A percentile compares a stretch with the other conserved stretches of the same genome.
Conservation (phyloP, 192 early-diverging fungal species). For the Entomortierella chlamydospora region DNA sequence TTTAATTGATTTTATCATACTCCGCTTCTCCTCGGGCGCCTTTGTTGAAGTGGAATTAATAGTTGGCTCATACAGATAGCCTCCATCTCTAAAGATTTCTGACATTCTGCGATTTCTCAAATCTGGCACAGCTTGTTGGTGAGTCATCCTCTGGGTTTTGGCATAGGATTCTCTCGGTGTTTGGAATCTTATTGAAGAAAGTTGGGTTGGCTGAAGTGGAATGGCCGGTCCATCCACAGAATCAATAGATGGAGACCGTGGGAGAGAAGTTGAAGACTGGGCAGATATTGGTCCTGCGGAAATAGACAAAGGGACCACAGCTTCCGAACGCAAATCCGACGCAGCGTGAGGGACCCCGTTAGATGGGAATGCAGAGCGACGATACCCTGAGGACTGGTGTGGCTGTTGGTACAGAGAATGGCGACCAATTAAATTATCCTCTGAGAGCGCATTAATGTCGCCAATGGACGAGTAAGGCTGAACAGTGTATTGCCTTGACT, state of each 20-base stretch:
- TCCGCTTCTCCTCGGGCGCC: constrained; percentile 9
- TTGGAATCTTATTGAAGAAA: constrained; percentile 22
- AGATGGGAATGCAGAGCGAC: constrained; percentile 20
- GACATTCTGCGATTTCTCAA: constrained; percentile 39
- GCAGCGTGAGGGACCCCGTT: not conserved
- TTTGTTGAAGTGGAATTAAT: not conserved
- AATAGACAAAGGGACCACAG: constrained; percentile 13
- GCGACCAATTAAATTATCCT: constrained; percentile 1
- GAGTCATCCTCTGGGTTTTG: constrained; percentile 35
- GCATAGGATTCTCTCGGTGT: constrained; percentile 35
- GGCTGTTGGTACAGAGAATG: constrained; percentile 17
- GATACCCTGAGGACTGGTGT: constrained; percentile 8
- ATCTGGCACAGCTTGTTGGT: constrained; percentile 29
- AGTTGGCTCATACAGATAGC: constrained; percentile 34
- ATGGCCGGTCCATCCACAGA: constrained; percentile 27
- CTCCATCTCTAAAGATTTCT: constrained; percentile 47
- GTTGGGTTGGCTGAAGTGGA: constrained; percentile 40
- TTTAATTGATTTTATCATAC: constrained; percentile 23
- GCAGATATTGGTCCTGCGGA: constrained; percentile 33
- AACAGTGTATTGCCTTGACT: constrained; percentile 40
- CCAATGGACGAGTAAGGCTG: constrained; percentile 35
- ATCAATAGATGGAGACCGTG: constrained; percentile 17
- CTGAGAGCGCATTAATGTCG: constrained; percentile 6
- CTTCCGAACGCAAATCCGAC: constrained; percentile 5
- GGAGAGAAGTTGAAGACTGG: constrained; percentile 20